Percentiles rank a stretch among this genome's conserved stretches.
Conservation (phyloP, 2,329 filamentous ascomycete genomes). For the Colletotrichum liaoningense region DNA sequence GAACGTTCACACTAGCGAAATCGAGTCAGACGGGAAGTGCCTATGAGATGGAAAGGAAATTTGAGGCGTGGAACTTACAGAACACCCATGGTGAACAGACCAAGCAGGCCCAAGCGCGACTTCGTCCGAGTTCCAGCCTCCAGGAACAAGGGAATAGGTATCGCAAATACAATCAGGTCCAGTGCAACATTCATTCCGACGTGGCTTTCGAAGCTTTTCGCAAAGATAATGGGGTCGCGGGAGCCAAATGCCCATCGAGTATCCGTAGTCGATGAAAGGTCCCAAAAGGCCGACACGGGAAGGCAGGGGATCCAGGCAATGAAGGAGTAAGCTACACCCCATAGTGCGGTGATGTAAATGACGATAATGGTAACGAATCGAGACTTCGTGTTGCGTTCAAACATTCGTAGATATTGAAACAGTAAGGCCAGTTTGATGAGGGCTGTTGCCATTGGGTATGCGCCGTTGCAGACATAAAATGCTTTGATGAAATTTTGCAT, state of each 20-base stretch:
- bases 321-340: slow-evolving; percentile 45
- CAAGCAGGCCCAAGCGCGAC: slow-evolving; percentile 44
- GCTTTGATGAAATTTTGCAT: slow-evolving; percentile 31
- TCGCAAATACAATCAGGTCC: slow-evolving; percentile 45
- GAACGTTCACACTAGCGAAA: slow-evolving; percentile 33
- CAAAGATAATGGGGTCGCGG: slow-evolving; percentile 38
- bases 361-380: slow-evolving; percentile 37
- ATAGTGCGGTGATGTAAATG: slow-evolving; percentile 43
- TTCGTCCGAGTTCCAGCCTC: slow-evolving; percentile 39
- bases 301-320: slow-evolving; percentile 48
- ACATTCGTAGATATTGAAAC: slow-evolving; percentile 38
- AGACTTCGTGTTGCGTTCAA: slow-evolving; percentile 29
- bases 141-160: slow-evolving; percentile 45
- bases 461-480: slow-evolving; percentile 37
- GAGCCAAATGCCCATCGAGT: slow-evolving; percentile 46
- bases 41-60: neutral
- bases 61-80: slow-evolving; percentile 40
- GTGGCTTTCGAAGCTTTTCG: slow-evolving; percentile 43
- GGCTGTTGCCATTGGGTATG: slow-evolving; percentile 36
- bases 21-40: neutral
- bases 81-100: slow-evolving; percentile 45
- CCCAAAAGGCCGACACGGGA: slow-evolving; percentile 46
- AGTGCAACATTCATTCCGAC: slow-evolving; percentile 45
- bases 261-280: slow-evolving; percentile 29
- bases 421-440: slow-evolving; percentile 39